Evolutionary conservation across 176 grass and related monocot species (phyloP).

Genomic region (Avena sativa): DNA sequence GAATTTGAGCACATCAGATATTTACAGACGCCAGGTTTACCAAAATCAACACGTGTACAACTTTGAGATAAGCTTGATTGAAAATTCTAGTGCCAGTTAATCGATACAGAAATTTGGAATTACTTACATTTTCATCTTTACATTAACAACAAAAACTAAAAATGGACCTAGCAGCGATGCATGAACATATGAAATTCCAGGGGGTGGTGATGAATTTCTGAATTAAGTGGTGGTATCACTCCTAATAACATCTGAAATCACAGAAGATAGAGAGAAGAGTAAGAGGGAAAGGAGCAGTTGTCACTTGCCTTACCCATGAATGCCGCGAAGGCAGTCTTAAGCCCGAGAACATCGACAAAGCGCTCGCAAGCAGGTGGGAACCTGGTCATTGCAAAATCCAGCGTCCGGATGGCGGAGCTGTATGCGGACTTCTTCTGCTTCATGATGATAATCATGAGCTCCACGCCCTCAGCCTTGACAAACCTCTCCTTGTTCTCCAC

Average conservation of each 20-base stretch:
- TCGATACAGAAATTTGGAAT: background rate
- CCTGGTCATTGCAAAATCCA: conserved; percentile 96
- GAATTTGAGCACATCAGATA: background rate
- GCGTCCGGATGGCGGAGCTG: conserved; percentile 72
- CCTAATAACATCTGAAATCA: background rate
- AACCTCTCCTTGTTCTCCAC: conserved; percentile 96
- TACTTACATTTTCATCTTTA: background rate
- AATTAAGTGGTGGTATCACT: background rate
- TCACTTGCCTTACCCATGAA: conserved; percentile 99
- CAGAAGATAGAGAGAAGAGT: background rate
- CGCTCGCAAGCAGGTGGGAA: conserved; percentile 90
- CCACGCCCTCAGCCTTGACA: conserved; percentile 90
- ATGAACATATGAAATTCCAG: background rate
- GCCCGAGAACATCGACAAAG: conserved; percentile 86
- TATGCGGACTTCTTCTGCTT: conserved; percentile 97
- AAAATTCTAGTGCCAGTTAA: background rate
- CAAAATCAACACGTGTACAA: background rate
- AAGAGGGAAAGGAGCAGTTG: conserved; percentile 14
- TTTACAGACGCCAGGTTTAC: background rate
- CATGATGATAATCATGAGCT: conserved; percentile 99
- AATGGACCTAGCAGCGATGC: background rate
- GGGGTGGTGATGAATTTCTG: background rate
- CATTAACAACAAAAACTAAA: background rate
- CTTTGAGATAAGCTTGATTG: background rate
- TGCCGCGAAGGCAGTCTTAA: conserved; percentile 89